A percentile compares a stretch with the other conserved stretches of the same genome.
Evolutionary conservation across 257 asterid species (phyloP).

Genomic region (Leonotis leonurus): DNA sequence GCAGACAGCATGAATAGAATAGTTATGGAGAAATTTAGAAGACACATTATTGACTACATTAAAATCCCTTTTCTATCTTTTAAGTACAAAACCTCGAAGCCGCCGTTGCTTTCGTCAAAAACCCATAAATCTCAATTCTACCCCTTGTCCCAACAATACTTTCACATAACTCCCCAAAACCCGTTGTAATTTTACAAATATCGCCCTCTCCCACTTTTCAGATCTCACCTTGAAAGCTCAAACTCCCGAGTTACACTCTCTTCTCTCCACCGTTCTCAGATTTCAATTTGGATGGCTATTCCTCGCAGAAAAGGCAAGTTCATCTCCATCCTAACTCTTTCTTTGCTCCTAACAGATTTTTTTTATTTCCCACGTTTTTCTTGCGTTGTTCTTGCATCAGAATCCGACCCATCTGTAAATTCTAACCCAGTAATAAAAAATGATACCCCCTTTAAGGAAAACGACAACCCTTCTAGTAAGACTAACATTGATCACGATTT

Average conservation of each 20-base stretch:
- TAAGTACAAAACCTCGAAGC: slow-evolving; percentile 7
- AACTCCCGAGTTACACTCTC: slow-evolving; percentile 21
- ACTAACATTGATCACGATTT: slow-evolving; percentile 20
- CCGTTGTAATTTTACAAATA: slow-evolving; percentile 13
- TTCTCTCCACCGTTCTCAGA: background rate
- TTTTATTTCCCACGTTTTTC: slow-evolving; percentile 23
- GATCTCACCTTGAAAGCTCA: slow-evolving; percentile 35
- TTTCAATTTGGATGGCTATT: slow-evolving; percentile 32
- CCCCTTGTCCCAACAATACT: slow-evolving; percentile 4
- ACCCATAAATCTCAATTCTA: background rate
- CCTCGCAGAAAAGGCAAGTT: slow-evolving; percentile 41
- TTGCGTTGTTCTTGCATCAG: slow-evolving; percentile 38
- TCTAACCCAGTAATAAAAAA: slow-evolving; percentile 16
- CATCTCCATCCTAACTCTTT: slow-evolving; percentile 8
- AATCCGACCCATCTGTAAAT: slow-evolving; percentile 25
- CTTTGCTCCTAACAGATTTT: slow-evolving; percentile 24
- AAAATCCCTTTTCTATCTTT: background rate
- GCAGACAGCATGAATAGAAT: too few species aligned
- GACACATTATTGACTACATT: background rate
- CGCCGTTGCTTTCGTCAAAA: slow-evolving; percentile 30
- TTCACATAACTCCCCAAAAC: slow-evolving; percentile 7
- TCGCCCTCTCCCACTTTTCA: slow-evolving; percentile 21
- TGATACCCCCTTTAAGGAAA: slow-evolving; percentile 13
- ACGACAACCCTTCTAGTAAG: background rate
- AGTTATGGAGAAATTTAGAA: too few species aligned